phyloP scores from a whole-genome alignment of 495 filamentous ascomycete genomes.

The Collariella sp. region DNA sequence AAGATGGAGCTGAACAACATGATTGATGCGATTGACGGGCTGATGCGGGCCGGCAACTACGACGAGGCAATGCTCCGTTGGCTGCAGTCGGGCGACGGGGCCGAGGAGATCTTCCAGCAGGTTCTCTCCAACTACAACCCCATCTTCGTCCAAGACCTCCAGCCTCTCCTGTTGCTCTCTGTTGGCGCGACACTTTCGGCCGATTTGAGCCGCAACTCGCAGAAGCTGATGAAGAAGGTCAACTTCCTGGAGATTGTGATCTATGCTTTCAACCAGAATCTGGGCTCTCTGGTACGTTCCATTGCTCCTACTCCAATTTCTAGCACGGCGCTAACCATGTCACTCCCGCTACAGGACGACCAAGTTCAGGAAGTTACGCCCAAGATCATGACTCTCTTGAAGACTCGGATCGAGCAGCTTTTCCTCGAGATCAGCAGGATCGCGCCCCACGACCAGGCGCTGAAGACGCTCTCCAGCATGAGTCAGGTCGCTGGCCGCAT shows the following conservation, averaged over 20 bases:
- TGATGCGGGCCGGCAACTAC: conserved; percentile 56
- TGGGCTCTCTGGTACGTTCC: conserved; percentile 41
- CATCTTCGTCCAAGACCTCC: conserved; percentile 58
- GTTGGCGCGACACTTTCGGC: conserved; percentile 73
- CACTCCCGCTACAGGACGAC: conserved; percentile 47
- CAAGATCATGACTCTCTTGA: conserved; percentile 63
- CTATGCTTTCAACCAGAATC: conserved; percentile 33
- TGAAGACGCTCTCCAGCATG: conserved; percentile 57
- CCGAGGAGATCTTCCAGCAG: conserved; percentile 72
- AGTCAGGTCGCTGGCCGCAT: conserved; percentile 22
- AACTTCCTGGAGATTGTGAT: conserved; percentile 72
- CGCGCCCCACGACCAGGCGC: conserved; percentile 51
- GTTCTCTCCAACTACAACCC: conserved; percentile 70
- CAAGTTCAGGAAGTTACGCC: conserved; percentile 67
- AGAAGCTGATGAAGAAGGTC: conserved; percentile 49
- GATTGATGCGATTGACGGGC: conserved; percentile 51
- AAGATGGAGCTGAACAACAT: conserved; percentile 57
- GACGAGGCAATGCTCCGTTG: conserved; percentile 67
- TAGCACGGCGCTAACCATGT: conserved; percentile 11
- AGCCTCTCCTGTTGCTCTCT: conserved; percentile 70
- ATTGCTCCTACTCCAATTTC: background rate
- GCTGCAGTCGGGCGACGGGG: conserved; percentile 68
- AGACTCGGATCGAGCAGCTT: conserved; percentile 59
- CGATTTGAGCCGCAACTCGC: conserved; percentile 50
- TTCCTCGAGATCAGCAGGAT: conserved; percentile 59